Base-by-base conservation (phyloP, 2,329 filamentous ascomycete genomes). In the Xylogone sp. region DNA sequence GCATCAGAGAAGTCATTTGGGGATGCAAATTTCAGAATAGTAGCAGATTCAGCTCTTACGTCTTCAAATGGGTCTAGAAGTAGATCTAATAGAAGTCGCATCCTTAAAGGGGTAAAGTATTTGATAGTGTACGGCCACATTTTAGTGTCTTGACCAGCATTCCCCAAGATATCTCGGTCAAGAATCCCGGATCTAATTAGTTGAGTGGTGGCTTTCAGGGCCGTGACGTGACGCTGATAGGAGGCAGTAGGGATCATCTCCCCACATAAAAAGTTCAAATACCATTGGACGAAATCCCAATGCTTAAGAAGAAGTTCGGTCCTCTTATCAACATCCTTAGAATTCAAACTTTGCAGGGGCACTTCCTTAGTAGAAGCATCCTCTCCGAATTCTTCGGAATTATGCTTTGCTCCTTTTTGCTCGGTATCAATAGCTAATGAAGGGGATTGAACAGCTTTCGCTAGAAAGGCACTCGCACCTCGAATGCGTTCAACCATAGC, bases 1-100 rank as follows among this genome's bases (percentile, higher is more conserved):
- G 21, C 22, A 42, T 19, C 19, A 29, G 20, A 21, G 57, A 67
- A 44, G 47, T 58, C 34, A 56, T 65, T 60, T 21, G 71, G 68
- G 2, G 73, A 69, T 42, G 81, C 72, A n/a, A 80, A 61, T 48
- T 72, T 74, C 22, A 88, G 60, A 2, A 84, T 70, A 1, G 68
- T 68, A 0, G 76, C 72, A 2, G 83, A 77, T 34, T 72, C 69
- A 43, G 79, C 82, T 58, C 93, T 80, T 3, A 97, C 88, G 67
- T 99, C 94, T 52, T 97, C 94, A 62, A 96, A 99, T 0, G 93
- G 90, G 61, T 99, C 89, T 64, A 96, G 76, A 7, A 96, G 70
- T 20, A 96, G 79, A 66, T 96, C 90, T 13, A 92, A 72, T 6
- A 97, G 72, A 3, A 84, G 74, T 45, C 87, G 76, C 10, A 82